Base-by-base conservation (phyloP, 768 basidiomycete genomes). In the Hydnum rufescens region DNA sequence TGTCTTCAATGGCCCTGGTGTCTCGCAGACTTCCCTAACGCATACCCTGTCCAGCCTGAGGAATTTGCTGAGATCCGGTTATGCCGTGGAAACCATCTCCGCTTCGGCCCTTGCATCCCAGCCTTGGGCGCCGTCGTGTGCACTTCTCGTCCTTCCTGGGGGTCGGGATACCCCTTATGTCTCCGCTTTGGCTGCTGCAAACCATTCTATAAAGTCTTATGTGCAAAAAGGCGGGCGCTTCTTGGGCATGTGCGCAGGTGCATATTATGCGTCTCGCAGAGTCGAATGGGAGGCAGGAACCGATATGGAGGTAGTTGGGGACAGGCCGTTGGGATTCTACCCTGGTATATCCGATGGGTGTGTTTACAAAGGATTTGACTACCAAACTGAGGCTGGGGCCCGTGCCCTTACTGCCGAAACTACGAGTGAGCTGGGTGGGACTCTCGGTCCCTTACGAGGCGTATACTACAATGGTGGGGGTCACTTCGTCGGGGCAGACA, bases 51-150 rank as follows among this genome's bases (percentile, higher is more conserved):
- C 66, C 3, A 63, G 67, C 1, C 72, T 89, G 18, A 69, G 72
- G 29, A 61, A 70, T 2, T 59, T 82, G 28, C 75, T 93, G 19
- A 60, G 71, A 13, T 80, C 86, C 0, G 72, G 79, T 62, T 92
- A 90, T 63, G 76, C 83, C 8, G 77, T 93, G 42, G 84, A 86
- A 54, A 64, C 75, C 16, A 70, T 89, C 49, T 67, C 76, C 0
- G 70, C 71, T 6, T 66, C 74, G 36, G 62, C 73, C 2, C 66
- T 96, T 3, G 65, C 70, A 1, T 66, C 71, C 0, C 79, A 80
- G 43, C 89, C 90, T 19, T 96, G 90, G 92, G 63, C 74, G 32
- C 60, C 67, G 4, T 71, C 73, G 5, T 92, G 87, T 61, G 79
- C 80, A 2, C 69, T 93, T 1, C 73, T 96, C 18, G 80, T 90